Percentiles rank a stretch among this genome's conserved stretches.
Conservation (phyloP, 352 stramenopile genomes). For the Globisporangium irregulare region DNA sequence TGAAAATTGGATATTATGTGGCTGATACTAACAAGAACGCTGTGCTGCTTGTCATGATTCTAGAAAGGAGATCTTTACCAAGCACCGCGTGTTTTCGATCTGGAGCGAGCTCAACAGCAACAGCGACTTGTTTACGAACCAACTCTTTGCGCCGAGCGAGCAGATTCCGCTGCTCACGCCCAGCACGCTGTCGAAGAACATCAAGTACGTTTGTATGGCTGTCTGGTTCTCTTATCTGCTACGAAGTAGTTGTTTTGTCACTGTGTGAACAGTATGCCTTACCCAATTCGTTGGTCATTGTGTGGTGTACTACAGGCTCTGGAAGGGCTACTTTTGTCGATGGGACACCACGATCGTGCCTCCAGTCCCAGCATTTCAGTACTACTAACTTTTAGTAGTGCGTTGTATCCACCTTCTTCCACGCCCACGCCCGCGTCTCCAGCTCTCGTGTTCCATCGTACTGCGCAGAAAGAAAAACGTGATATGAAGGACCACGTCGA, state of each 20-base stretch:
- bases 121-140: constrained; percentile 68
- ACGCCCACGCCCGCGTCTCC: background rate
- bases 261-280: background rate
- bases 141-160: constrained; percentile 50
- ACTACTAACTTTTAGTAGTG: constrained; percentile 36
- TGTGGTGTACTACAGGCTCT: constrained; percentile 42
- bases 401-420: background rate
- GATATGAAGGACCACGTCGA: background rate
- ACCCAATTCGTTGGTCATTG: background rate
- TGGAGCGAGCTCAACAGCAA: constrained; percentile 80
- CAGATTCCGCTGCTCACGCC: constrained; percentile 46
- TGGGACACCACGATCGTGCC: constrained; percentile 81
- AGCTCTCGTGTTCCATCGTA: background rate
- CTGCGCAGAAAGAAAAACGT: background rate
- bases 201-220: constrained; percentile 50
- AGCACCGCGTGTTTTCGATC: constrained; percentile 73
- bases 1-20: background rate
- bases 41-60: background rate
- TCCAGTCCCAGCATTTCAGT: constrained; percentile 62
- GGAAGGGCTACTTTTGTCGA: constrained; percentile 84
- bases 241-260: background rate
- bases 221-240: background rate
- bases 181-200: constrained; percentile 85
- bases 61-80: constrained; percentile 77
- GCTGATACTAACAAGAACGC: background rate